Evolutionary conservation across 306 rosid species (phyloP), one percentile per base, ranked within the genome.

Genomic region (Corylus heterophylla): DNA sequence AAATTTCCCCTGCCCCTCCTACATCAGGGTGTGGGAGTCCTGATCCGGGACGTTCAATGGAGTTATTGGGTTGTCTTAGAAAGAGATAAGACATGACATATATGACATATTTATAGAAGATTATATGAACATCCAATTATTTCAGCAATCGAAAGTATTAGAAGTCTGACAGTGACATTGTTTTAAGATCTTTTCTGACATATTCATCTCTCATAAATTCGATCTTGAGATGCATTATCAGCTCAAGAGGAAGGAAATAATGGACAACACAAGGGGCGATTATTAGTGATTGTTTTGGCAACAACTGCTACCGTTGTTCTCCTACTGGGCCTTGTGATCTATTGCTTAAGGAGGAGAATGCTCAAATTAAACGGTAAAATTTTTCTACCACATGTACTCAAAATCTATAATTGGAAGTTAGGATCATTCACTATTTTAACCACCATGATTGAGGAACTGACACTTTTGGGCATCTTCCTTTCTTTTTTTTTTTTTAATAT

Each of bases 111-210:
- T 12, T 10, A 10, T 4, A 50, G 17, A 50, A 50, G 17, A 50
- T 50, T 42, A 58, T 20, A n/a, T 2, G 5, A 4, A 22, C 12
- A 12, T 59, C 66, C 66, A 20, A 10, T 22, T 4, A 59, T 25
- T 59, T 25, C 12, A 20, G 13, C 31, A 10, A 5, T 3, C 7
- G 10, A 3, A 27, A 27, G 66, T 31, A 31, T 31, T 31, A 31
- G n/a, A 3, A 64, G 87, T 90, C 17, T 78, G 90, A 78, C 83
- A 52, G 6, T 27, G 49, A 9, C 49, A 45, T 45, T 45, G 49
- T 13, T 52, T 52, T 62, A 2, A 73, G 69, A 31, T 31, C 45
- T 63, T 27, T 6, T 31, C 9, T 63, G 69, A 63, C n/a, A 63
- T 63, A 63, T 63, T 66, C 13, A 20, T 8, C 6, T 16, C 49